These are phyloP conservation scores for Lolium rigidum DNA, from an alignment of 176 grass and related monocot species.

Conservation along the genomic window DNA sequence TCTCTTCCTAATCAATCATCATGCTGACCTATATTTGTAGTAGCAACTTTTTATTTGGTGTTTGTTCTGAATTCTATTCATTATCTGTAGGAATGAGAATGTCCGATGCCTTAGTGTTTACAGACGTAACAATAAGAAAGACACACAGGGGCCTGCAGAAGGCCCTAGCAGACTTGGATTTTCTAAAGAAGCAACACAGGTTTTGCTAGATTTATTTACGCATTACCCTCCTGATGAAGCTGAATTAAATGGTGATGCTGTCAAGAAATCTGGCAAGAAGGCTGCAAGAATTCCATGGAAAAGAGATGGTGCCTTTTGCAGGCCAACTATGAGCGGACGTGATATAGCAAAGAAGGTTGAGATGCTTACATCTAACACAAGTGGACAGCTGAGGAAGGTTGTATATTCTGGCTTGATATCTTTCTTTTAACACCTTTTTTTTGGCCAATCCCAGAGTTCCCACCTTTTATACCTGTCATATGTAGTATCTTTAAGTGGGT, in stretches of 20 bases:
- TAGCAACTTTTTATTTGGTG: conserved; percentile 11
- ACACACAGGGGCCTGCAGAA: conserved; percentile 38
- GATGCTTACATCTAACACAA: conserved; percentile 70
- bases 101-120: conserved; percentile 68
- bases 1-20: conserved; percentile 8
- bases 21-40: conserved; percentile 25
- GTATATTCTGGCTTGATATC: conserved; percentile 44
- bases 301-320: conserved; percentile 72
- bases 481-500: conserved; percentile 29
- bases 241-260: conserved; percentile 56
- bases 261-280: conserved; percentile 52
- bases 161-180: conserved; percentile 55
- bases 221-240: conserved; percentile 84
- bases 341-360: conserved; percentile 75
- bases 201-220: conserved; percentile 80
- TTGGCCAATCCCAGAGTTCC: not conserved
- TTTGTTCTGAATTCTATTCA: conserved; percentile 42
- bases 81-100: conserved; percentile 48
- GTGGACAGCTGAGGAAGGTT: conserved; percentile 77
- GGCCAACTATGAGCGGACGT: conserved; percentile 59
- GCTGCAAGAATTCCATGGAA: conserved; percentile 50
- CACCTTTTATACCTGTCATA: conserved; percentile 19
- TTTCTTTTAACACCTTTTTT: conserved; percentile 31
- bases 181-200: conserved; percentile 71
- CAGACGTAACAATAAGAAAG: conserved; percentile 49